These are phyloP conservation scores for Sphagnum tenellum DNA, from an alignment of 225 moss, liverwort and hornwort genomes.

Conservation along the genomic window DNA sequence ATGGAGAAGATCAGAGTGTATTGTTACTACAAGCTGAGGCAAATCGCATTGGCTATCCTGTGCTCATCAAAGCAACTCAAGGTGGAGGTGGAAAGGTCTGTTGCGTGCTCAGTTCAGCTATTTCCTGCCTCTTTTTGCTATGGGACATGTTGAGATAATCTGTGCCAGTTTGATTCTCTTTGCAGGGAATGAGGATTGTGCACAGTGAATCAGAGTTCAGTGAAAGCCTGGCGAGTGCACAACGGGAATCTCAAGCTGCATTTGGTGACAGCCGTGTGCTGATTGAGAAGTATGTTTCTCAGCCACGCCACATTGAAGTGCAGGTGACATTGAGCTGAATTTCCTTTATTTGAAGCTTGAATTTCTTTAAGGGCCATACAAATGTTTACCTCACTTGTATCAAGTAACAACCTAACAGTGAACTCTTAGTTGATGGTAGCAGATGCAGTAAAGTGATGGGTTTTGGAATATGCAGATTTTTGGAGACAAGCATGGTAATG, in stretches of 20 bases:
- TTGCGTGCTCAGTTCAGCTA: neutral
- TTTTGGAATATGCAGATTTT: conserved; percentile 51
- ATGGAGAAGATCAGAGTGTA: conserved; percentile 78
- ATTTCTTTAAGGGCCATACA: no score
- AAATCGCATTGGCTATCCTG: conserved; percentile 72
- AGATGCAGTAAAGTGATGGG: neutral
- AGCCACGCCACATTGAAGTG: conserved; percentile 95
- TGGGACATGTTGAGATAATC: neutral
- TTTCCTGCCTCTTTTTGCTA: neutral
- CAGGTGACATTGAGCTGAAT: conserved; percentile 43
- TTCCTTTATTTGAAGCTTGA: neutral
- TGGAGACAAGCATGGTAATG: conserved; percentile 93
- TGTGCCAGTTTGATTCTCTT: conserved; percentile 1
- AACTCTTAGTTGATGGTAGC: neutral
- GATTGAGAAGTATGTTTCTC: conserved; percentile 82
- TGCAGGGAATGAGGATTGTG: conserved; percentile 95
- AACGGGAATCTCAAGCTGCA: conserved; percentile 89
- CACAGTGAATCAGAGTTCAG: conserved; percentile 49
- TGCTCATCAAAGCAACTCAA: conserved; percentile 97
- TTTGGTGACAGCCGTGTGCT: conserved; percentile 84
- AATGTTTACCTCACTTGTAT: no score
- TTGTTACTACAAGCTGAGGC: conserved; percentile 60
- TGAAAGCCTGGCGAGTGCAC: conserved; percentile 79
- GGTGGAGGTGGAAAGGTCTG: conserved; percentile 97
- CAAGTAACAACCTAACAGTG: no score